Evolutionary conservation across 106 monocot species (phyloP), one percentile per base, ranked within the genome.

Genomic region (Dendrobium huoshanense): DNA sequence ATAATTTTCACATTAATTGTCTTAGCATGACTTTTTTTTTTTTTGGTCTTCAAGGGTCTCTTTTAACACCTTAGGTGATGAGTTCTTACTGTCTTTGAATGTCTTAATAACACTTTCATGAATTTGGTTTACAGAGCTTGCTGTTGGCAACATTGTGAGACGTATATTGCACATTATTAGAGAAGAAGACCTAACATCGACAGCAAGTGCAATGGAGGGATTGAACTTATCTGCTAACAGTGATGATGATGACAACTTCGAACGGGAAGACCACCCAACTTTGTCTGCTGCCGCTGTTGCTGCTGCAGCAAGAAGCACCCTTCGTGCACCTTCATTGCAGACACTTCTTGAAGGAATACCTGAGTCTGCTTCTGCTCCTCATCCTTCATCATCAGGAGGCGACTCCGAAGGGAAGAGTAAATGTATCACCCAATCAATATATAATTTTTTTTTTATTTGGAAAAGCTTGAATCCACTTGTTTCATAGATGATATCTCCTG

Each of bases 381-480:
- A 80, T 64, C 25, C 84, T 82, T 79, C 93, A 77, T 93, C 99
- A 1, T 95, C 99, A 20, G 91, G 87, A 11, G 92, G 95, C 47
- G 99, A 99, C 77, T 99, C 99, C 70, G 99, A 99, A 77, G 93
- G 99, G 86, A 99, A 83, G 84, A 95, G 90, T 85, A 95, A 86
- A 90, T 95, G 95, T 99, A 90, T 76, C 48, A 19, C 49, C 75
- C 31, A 75, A 6, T 45, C 45, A 75, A 10, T 75, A 10, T 75
- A 4, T 33, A 13, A 25, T 41, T 19, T 43, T 74, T 74, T 74
- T 0, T 31, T 31, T 31, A 1, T 31, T 31, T 41, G 19, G 4
- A 61, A 22, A 61, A 61, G 19, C 22, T 61, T 6, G 22, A 61
- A 61, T 51, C 51, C 2, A 51, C 15, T 31, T 11, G 33, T 31